phyloP scores from a whole-genome alignment of 1,139 yeast species.

The Ogataea hybrid region DNA sequence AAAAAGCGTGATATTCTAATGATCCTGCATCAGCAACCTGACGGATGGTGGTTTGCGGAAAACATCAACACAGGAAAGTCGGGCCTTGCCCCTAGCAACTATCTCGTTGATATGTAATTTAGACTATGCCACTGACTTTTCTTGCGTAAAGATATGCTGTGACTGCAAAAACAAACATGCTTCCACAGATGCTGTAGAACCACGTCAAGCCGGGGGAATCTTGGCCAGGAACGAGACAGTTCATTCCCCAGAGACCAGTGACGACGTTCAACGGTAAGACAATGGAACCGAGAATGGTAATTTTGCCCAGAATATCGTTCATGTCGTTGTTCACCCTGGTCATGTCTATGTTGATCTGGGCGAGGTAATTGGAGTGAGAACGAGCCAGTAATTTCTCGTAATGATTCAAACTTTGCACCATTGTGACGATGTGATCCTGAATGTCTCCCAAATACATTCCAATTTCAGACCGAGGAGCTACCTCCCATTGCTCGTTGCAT shows the following conservation, averaged over 20 bases:
- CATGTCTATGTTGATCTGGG: slow-evolving; percentile 97
- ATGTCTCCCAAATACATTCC: slow-evolving; percentile 93
- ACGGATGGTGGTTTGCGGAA: slow-evolving; percentile 90
- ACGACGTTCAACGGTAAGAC: slow-evolving; percentile 92
- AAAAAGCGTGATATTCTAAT: slow-evolving; percentile 72
- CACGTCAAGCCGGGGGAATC: slow-evolving; percentile 65
- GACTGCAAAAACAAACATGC: slow-evolving; percentile 44
- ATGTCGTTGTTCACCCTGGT: slow-evolving; percentile 96
- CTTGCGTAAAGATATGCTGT: slow-evolving; percentile 45
- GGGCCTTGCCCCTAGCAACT: slow-evolving; percentile 86
- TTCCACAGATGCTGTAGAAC: slow-evolving; percentile 59
- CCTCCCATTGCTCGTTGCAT: slow-evolving; percentile 80
- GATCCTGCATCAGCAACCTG: slow-evolving; percentile 74
- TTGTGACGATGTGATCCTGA: slow-evolving; percentile 91
- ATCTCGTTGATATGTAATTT: slow-evolving; percentile 36
- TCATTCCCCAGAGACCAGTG: slow-evolving; percentile 99
- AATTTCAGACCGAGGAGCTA: slow-evolving; percentile 71
- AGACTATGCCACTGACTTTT: slow-evolving; percentile 32
- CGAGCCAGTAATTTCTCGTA: slow-evolving; percentile 91
- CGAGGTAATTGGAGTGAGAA: slow-evolving; percentile 91
- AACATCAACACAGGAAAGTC: slow-evolving; percentile 54
- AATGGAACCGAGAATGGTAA: slow-evolving; percentile 90
- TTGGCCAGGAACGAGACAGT: slow-evolving; percentile 94
- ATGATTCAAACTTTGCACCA: slow-evolving; percentile 93
- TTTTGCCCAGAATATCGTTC: slow-evolving; percentile 92